Evolutionary conservation across 495 filamentous ascomycete species (phyloP), one percentile per base, ranked within the genome.

Genomic region (Daldinia vernicosa): DNA sequence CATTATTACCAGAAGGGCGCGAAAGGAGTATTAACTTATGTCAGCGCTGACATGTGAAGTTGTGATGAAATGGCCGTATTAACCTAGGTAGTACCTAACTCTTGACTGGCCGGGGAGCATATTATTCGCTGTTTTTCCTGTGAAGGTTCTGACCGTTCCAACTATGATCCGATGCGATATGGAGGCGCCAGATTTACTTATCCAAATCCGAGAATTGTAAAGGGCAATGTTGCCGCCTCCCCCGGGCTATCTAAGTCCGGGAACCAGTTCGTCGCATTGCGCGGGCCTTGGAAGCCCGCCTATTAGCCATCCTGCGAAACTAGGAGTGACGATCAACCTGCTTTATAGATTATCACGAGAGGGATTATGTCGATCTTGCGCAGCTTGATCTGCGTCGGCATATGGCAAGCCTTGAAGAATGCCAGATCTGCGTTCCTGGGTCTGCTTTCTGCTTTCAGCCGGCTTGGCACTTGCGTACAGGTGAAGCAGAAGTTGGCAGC

Each of bases 361-460:
- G 19, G 50, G 30, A 24, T 47, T 14, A 53, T 22, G 70, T 61
- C 45, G 66, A 73, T 73, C 70, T 66, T 73, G 33, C 70, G 63
- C 60, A 66, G 66, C 61, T 62, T 62, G 39, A 58, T 26, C 40
- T 35, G 6, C 17, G 12, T 53, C 70, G 66, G 66, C 66, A 68
- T 59, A 37, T 69, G 61, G 32, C 37, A 57, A 52, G 40, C 59
- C 39, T 59, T 54, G 27, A 63, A 19, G 6, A 15, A 52, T 39
- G 7, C 14, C 33, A 43, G 43, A 67, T 60, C 58, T 57, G 51
- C 69, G 56, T 39, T 28, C 60, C 47, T 62, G 43, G 2, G 17
- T 63, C 55, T 51, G 54, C 39, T 60, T 74, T 63, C 55, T 51
- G 54, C 39, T 60, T 74, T 70, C 71, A 70, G 59, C 71, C 71